phyloP scores from a whole-genome alignment of 768 basidiomycete species.

The Russula sp. region DNA sequence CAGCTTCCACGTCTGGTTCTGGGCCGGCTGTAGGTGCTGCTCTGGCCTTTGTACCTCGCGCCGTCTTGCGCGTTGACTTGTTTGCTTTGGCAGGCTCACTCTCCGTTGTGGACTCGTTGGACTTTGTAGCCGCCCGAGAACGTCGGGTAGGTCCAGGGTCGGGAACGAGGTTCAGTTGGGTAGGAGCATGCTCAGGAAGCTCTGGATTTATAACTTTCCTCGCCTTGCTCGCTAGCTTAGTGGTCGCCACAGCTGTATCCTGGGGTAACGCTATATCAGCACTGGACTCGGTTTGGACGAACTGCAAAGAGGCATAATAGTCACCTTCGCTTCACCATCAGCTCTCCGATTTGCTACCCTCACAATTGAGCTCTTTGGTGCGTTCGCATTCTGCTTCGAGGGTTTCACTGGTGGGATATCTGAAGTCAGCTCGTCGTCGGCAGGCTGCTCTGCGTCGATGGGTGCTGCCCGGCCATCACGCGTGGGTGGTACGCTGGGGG shows the following conservation, averaged over 20 bases:
- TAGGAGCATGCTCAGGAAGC: conserved; percentile 5
- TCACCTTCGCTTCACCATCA: conserved; percentile 21
- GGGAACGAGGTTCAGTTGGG: not conserved
- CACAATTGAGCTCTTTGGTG: conserved; percentile 10
- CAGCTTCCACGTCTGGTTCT: conserved; percentile 9
- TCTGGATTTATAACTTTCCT: conserved; percentile 8
- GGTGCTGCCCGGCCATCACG: conserved; percentile 3
- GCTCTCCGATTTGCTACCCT: conserved; percentile 23
- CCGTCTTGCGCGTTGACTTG: conserved; percentile 12
- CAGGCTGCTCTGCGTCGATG: conserved; percentile 14
- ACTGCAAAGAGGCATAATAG: not conserved
- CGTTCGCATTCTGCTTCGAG: not conserved
- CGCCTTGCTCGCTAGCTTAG: not conserved
- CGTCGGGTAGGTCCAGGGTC: conserved; percentile 21
- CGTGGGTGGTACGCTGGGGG: not conserved
- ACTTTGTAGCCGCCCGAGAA: conserved; percentile 24
- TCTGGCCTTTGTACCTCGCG: conserved; percentile 6
- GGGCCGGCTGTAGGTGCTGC: conserved; percentile 11
- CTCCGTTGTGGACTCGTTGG: conserved; percentile 16
- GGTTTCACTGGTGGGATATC: not conserved
- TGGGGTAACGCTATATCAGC: not conserved
- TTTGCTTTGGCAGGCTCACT: conserved; percentile 9
- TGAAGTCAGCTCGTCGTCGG: conserved; percentile 14
- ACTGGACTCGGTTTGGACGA: not conserved
- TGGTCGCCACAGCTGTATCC: not conserved